Conservation (phyloP, 2,329 filamentous ascomycete genomes). For the Dryadomyces quercus-mongolicae region DNA sequence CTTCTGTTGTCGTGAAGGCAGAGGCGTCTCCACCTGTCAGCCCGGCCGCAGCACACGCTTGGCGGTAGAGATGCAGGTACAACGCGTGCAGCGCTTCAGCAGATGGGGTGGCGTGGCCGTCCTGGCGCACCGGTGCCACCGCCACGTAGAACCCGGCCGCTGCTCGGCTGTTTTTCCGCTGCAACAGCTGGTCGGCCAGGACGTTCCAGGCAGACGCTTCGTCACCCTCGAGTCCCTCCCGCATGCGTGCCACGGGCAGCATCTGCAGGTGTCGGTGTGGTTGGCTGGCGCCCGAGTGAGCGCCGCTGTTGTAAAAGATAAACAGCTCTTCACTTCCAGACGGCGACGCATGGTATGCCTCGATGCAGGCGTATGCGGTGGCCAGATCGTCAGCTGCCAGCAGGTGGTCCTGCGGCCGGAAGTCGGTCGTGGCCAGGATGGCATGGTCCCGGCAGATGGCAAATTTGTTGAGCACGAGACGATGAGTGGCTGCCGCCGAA, state of each 20-base stretch:
- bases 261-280: slow-evolving; percentile 62
- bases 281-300: slow-evolving; percentile 58
- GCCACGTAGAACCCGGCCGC: slow-evolving; percentile 8
- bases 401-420: slow-evolving; percentile 52
- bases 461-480: slow-evolving; percentile 64
- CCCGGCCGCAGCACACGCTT: slow-evolving; percentile 27
- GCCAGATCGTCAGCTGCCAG: slow-evolving; percentile 49
- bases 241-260: slow-evolving; percentile 54
- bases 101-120: background rate
- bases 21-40: background rate
- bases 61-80: slow-evolving; percentile 36
- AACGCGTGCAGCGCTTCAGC: slow-evolving; percentile 23
- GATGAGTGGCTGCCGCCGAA: slow-evolving; percentile 29
- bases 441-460: slow-evolving; percentile 60
- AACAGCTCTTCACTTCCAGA: slow-evolving; percentile 31
- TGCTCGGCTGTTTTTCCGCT: background rate
- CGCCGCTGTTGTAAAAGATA: slow-evolving; percentile 60
- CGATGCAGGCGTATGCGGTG: slow-evolving; percentile 48
- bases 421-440: slow-evolving; percentile 54
- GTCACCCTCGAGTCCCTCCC: slow-evolving; percentile 29
- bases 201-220: slow-evolving; percentile 31
- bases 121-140: background rate
- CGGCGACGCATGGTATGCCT: slow-evolving; percentile 31
- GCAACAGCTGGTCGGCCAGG: slow-evolving; percentile 26
- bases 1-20: background rate